Conservation (phyloP, 371 early-diverging fungal genomes). For the Caulochytrium protostelioides region DNA sequence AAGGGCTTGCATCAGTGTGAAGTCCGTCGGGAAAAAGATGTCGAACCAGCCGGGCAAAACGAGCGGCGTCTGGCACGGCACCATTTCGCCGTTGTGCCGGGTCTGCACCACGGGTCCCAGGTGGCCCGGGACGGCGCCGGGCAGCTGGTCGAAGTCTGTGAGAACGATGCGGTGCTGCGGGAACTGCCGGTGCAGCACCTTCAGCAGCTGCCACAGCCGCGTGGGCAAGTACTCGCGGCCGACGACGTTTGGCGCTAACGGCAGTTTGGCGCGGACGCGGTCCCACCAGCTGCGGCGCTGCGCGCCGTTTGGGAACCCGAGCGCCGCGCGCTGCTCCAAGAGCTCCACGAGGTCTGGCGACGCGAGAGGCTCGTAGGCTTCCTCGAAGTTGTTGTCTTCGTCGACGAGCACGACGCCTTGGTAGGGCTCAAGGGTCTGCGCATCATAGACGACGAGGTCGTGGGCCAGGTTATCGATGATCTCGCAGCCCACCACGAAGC, state of each 20-base stretch:
- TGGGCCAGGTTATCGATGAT: constrained; percentile 79
- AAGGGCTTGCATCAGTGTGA: constrained; percentile 55
- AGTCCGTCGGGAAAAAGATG: constrained; percentile 92
- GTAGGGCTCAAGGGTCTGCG: constrained; percentile 38
- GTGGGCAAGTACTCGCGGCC: constrained; percentile 76
- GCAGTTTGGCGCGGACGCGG: no score
- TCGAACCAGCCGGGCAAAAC: constrained; percentile 96
- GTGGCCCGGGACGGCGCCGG: constrained; percentile 56
- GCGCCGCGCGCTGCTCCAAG: no score
- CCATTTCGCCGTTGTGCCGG: constrained; percentile 63
- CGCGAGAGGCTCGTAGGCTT: constrained; percentile 53
- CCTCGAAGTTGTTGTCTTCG: constrained; percentile 56
- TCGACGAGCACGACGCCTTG: constrained; percentile 66
- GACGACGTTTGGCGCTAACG: constrained; percentile 67
- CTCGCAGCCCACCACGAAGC: no score
- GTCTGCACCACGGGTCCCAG: constrained; percentile 89
- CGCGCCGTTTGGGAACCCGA: no score
- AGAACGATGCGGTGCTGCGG: constrained; percentile 72
- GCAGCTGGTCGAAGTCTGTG: constrained; percentile 65
- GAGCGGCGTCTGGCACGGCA: constrained; percentile 78
- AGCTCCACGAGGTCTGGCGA: no score
- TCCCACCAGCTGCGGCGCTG: no score
- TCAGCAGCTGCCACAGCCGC: constrained; percentile 49
- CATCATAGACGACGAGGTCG: constrained; percentile 72
- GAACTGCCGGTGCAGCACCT: constrained; percentile 48